A percentile compares a stretch with the other conserved stretches of the same genome.
phyloP scores from a whole-genome alignment of 2,329 filamentous ascomycete genomes.

The Hypoxylon sp. region DNA sequence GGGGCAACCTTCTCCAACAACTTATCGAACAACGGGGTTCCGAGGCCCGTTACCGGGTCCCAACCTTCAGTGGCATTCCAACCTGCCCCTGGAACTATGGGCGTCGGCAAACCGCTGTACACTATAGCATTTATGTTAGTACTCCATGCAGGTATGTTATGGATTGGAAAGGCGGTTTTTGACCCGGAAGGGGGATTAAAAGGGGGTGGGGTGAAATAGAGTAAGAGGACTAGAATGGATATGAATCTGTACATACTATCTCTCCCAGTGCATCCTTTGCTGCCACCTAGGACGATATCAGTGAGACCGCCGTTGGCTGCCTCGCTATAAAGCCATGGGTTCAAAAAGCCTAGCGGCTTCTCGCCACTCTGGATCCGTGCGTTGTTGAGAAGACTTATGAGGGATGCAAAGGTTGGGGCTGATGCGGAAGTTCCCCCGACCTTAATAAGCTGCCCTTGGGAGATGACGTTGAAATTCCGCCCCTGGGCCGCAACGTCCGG shows the following conservation, averaged over 20 bases:
- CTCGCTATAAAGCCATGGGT: slow-evolving; percentile 70
- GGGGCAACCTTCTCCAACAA: slow-evolving; percentile 49
- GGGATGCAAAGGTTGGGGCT: slow-evolving; percentile 72
- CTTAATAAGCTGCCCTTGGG: slow-evolving; percentile 53
- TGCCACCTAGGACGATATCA: slow-evolving; percentile 57
- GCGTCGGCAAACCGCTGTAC: slow-evolving; percentile 49
- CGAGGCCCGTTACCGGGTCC: slow-evolving; percentile 64
- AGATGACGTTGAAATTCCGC: slow-evolving; percentile 52
- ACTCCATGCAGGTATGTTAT: background rate
- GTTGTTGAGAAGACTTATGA: slow-evolving; percentile 77
- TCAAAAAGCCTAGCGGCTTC: slow-evolving; percentile 70
- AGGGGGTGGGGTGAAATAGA: background rate
- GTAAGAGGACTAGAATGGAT: background rate
- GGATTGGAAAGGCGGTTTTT: background rate
- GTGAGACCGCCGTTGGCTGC: slow-evolving; percentile 53
- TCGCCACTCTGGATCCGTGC: slow-evolving; percentile 69
- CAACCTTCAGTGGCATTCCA: slow-evolving; percentile 62
- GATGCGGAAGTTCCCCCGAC: slow-evolving; percentile 66
- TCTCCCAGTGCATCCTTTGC: slow-evolving; percentile 55
- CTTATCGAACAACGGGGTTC: slow-evolving; percentile 61
- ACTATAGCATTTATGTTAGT: slow-evolving; percentile 27
- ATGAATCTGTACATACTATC: slow-evolving; percentile 34
- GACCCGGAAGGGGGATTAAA: background rate
- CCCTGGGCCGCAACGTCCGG: slow-evolving; percentile 74
- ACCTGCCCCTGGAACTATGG: slow-evolving; percentile 54